phyloP scores from a whole-genome alignment of 805 yeast species.

The Metschnikowia similis region DNA sequence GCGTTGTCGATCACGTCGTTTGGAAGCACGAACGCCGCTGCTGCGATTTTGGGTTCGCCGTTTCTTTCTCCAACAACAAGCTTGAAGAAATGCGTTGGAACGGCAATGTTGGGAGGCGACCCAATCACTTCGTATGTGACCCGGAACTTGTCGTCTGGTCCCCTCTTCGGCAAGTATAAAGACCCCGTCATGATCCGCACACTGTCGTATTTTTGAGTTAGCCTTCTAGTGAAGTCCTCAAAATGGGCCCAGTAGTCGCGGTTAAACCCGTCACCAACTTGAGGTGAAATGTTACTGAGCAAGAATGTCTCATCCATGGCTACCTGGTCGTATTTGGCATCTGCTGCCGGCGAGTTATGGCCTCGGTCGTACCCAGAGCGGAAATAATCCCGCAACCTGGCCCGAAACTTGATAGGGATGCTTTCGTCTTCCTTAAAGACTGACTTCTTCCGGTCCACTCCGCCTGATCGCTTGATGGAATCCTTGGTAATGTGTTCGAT shows the following conservation, averaged over 20 bases:
- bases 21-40: constrained; percentile 92
- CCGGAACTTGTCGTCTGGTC: constrained; percentile 78
- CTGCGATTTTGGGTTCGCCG: constrained; percentile 50
- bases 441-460: constrained; percentile 74
- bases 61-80: constrained; percentile 74
- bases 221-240: constrained; percentile 79
- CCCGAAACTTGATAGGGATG: constrained; percentile 75
- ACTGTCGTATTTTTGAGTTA: constrained; percentile 64
- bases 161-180: constrained; percentile 73
- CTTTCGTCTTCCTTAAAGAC: constrained; percentile 82
- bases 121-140: constrained; percentile 93
- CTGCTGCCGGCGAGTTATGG: constrained; percentile 97
- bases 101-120: constrained; percentile 93
- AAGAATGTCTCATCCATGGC: constrained; percentile 96
- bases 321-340: constrained; percentile 81
- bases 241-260: constrained; percentile 97
- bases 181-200: constrained; percentile 95
- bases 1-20: constrained; percentile 73
- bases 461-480: constrained; percentile 48
- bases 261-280: constrained; percentile 96
- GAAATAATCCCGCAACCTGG: constrained; percentile 77
- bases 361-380: constrained; percentile 96
- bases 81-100: constrained; percentile 96
- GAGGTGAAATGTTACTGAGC: constrained; percentile 90
- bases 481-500: constrained; percentile 84